Base-by-base conservation (phyloP, 1,139 yeast genomes). In the Meyerozyma elateridarum region DNA sequence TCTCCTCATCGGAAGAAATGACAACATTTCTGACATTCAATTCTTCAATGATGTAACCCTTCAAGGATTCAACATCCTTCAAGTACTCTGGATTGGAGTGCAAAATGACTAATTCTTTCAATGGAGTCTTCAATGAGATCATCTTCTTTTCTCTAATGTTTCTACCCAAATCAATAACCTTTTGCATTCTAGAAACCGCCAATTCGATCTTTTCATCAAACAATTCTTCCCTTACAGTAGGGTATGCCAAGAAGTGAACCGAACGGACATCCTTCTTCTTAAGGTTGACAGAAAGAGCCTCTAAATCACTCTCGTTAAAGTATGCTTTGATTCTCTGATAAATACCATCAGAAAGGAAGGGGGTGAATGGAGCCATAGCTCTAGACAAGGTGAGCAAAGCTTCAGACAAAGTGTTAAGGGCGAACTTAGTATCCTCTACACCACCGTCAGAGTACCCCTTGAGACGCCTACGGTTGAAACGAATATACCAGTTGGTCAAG, bases 281-380 rank as follows among this genome's bases (percentile, higher is more conserved):
- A 19, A 72, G 63, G 45, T 68, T 68, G 34, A 69, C 63, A 34
- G 57, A 49, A 40, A 54, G 53, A 35, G 65, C 51, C 29, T 60
- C 65, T 48, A 80, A 71, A 25, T 73, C 73, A 31, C 71, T 76
- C 21, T 60, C 67, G 15, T 73, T 59, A 59, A 87, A 80, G 50
- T 67, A 77, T 25, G 66, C 69, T 54, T 70, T 76, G 59, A 93
- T 64, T 61, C 76, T 80, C 56, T 79, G 82, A 65, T 88, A 93
- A 48, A 93, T 84, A 50, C 79, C 78, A 54, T 93, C 99, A 33
- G 97, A 73, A 59, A 93, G 71, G 73, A 82, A 93, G 41, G 99
- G 99, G 34, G 97, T 88, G 66, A 93, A 93, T 43, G 99, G 98
- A 38, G 98, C 97, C 96, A 93, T 89, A 29, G 96, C 93, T 58